These are phyloP conservation scores for Trypanosoma avium DNA, from an alignment of 208 protist species.

Conservation along the genomic window DNA sequence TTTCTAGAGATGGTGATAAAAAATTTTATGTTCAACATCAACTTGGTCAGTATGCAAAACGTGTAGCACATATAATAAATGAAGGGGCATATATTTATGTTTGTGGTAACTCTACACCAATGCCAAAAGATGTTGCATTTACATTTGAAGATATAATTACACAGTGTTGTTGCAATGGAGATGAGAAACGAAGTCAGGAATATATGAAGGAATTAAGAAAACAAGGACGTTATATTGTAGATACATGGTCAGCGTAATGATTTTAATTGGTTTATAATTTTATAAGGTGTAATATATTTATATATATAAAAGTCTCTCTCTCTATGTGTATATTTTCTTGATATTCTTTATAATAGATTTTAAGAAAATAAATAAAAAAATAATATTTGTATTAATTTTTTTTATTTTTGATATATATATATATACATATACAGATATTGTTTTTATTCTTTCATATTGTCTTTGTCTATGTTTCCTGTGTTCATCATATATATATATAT, in stretches of 20 bases:
- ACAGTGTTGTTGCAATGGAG: slow-evolving; percentile 44
- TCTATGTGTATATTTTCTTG: too few relatives aligned
- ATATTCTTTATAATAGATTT: too few relatives aligned
- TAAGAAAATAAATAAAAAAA: too few relatives aligned
- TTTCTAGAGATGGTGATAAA: slow-evolving; percentile 70
- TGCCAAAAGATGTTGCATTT: slow-evolving; percentile 74
- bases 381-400: too few relatives aligned
- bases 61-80: slow-evolving; percentile 51
- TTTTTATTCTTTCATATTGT: slow-evolving; percentile 13
- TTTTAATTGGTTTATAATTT: slow-evolving; percentile 12
- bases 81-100: slow-evolving; percentile 51
- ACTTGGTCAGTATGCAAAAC: slow-evolving; percentile 59
- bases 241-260: slow-evolving; percentile 84
- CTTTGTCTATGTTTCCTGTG: neutral
- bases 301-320: slow-evolving; percentile 2
- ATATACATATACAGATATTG: neutral
- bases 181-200: slow-evolving; percentile 33
- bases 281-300: slow-evolving; percentile 13
- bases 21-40: slow-evolving; percentile 91
- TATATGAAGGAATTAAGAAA: slow-evolving; percentile 42
- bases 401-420: too few relatives aligned
- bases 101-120: slow-evolving; percentile 87
- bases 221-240: slow-evolving; percentile 68
- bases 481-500: slow-evolving; percentile 5
- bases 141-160: slow-evolving; percentile 56